These are phyloP conservation scores for Taiozyma sp. DNA, from an alignment of 1,139 yeast genomes.

Conservation along the genomic window DNA sequence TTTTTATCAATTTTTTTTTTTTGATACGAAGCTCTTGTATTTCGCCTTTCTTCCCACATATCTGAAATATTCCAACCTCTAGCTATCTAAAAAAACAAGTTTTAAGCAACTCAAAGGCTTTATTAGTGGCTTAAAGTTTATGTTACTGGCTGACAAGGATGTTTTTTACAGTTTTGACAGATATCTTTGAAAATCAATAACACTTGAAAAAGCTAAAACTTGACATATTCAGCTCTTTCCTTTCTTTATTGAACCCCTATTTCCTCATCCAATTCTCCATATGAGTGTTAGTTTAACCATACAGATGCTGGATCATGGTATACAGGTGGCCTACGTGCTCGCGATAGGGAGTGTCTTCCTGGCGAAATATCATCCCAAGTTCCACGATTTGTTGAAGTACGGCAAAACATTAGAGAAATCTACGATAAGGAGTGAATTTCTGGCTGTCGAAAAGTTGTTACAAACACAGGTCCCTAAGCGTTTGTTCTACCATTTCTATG, in stretches of 20 bases:
- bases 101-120: neutral
- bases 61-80: neutral
- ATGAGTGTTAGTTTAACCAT: neutral
- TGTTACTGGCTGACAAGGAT: neutral
- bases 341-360: slow-evolving; percentile 22
- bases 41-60: neutral
- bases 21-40: no score
- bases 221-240: neutral
- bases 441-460: slow-evolving; percentile 15
- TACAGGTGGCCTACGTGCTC: neutral
- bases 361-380: slow-evolving; percentile 23
- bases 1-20: neutral
- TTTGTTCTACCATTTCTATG: slow-evolving; percentile 42
- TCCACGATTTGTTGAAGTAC: slow-evolving; percentile 29
- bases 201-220: neutral
- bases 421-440: neutral
- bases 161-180: neutral
- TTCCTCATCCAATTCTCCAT: neutral
- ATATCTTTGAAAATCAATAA: neutral
- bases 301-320: neutral
- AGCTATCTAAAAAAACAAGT: neutral
- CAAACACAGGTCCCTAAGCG: slow-evolving; percentile 40
- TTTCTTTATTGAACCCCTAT: neutral
- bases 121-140: neutral
- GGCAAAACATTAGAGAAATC: slow-evolving; percentile 31